Conservation (phyloP, 768 basidiomycete genomes). For the Termitomyces bulborhizus region DNA sequence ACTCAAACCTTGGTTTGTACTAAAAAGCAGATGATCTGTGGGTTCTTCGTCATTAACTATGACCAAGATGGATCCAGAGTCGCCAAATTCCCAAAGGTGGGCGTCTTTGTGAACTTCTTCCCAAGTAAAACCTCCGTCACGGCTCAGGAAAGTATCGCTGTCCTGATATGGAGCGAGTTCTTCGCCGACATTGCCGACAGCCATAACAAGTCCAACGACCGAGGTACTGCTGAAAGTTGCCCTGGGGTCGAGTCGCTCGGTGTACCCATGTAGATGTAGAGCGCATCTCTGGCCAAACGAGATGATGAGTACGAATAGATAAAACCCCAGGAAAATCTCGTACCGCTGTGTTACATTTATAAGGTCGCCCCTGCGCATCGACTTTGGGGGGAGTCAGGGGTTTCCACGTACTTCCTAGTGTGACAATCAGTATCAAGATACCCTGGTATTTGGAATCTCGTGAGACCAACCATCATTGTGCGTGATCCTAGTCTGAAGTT, state of each 20-base stretch:
- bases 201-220: slow-evolving; percentile 90
- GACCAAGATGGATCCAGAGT: slow-evolving; percentile 89
- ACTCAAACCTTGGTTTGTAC: slow-evolving; percentile 78
- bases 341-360: slow-evolving; percentile 68
- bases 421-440: slow-evolving; percentile 1
- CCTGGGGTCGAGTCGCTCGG: slow-evolving; percentile 82
- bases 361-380: slow-evolving; percentile 73
- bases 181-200: slow-evolving; percentile 94
- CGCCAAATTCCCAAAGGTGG: slow-evolving; percentile 96
- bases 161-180: slow-evolving; percentile 73
- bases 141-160: slow-evolving; percentile 92
- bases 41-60: slow-evolving; percentile 95
- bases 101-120: slow-evolving; percentile 98
- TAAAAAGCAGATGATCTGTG: slow-evolving; percentile 84
- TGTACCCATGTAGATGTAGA: slow-evolving; percentile 93
- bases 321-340: slow-evolving; percentile 7
- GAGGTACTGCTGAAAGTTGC: slow-evolving; percentile 94
- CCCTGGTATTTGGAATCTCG: not conserved
- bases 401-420: slow-evolving; percentile 80
- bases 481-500: slow-evolving; percentile 81
- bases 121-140: slow-evolving; percentile 97
- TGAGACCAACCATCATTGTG: slow-evolving; percentile 85
- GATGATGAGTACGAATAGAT: not conserved
- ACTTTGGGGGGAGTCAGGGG: slow-evolving; percentile 62
- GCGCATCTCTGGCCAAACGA: slow-evolving; percentile 59